phyloP scores from a whole-genome alignment of 1,139 yeast species.

The Kurtzmaniella quercitrusa region DNA sequence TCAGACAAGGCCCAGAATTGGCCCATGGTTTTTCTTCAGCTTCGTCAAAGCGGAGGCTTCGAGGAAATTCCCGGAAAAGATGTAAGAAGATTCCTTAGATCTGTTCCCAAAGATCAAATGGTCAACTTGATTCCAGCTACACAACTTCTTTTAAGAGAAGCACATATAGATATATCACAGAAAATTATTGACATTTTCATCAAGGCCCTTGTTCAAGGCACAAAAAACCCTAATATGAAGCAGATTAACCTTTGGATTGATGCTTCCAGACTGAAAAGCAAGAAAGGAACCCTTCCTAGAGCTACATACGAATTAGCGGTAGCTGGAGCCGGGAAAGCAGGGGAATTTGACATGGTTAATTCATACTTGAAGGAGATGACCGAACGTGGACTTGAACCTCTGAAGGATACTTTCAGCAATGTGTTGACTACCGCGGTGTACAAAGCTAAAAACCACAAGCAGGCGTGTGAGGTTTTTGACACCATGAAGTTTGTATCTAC shows the following conservation, averaged over 20 bases:
- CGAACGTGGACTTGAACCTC: slow-evolving; percentile 45
- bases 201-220: slow-evolving; percentile 31
- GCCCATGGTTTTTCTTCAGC: slow-evolving; percentile 47
- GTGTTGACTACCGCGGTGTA: slow-evolving; percentile 64
- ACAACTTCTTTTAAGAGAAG: slow-evolving; percentile 30
- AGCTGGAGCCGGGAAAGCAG: slow-evolving; percentile 37
- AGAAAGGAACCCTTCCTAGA: slow-evolving; percentile 18
- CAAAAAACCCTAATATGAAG: slow-evolving; percentile 3
- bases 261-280: slow-evolving; percentile 14
- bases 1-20: slow-evolving; percentile 50
- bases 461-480: slow-evolving; percentile 74
- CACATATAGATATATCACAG: slow-evolving; percentile 27
- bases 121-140: slow-evolving; percentile 32
- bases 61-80: slow-evolving; percentile 30
- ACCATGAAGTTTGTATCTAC: slow-evolving; percentile 77
- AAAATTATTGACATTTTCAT: slow-evolving; percentile 44
- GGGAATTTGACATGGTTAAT: slow-evolving; percentile 28
- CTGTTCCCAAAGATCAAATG: slow-evolving; percentile 36
- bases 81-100: slow-evolving; percentile 37
- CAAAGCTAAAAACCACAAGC: slow-evolving; percentile 47
- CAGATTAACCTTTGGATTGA: slow-evolving; percentile 23
- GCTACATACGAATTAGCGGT: slow-evolving; percentile 34
- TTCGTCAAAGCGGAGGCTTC: slow-evolving; percentile 41
- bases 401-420: slow-evolving; percentile 56
- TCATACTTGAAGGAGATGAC: slow-evolving; percentile 48